Evolutionary conservation across 306 rosid species (phyloP), one percentile per base, ranked within the genome.

Genomic region (Trichosanthes truncata): DNA sequence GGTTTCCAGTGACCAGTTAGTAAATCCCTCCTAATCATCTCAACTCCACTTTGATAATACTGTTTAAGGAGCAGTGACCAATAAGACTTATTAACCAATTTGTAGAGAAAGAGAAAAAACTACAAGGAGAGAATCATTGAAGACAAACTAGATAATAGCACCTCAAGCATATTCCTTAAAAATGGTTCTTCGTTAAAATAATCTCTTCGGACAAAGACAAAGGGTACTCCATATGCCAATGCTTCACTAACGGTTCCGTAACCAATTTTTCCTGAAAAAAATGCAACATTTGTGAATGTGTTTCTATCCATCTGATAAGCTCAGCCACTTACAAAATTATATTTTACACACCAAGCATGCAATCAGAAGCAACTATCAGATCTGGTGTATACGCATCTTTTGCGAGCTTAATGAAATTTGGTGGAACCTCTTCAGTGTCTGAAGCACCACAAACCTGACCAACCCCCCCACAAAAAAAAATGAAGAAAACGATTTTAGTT

Each of bases 161-260:
- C 99, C 99, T 93, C 99, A 65, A 93, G 97, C 99, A 95, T 92
- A 91, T 90, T 95, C 88, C 99, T 91, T 87, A 95, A 84, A 87
- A 93, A 95, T 1, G 99, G 99, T 75, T 95, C 99, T 88, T 95
- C 99, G 53, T 95, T 95, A 87, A 95, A 95, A 87, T 95, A 95
- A 84, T 95, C 99, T 88, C 99, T 87, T 46, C 99, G 91, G 56
- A 95, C 99, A 84, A 95, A 95, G 77, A 91, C 97, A 91, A 95
- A 95, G n/a, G 99, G 97, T 74, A 92, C 85, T 85, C 88, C 88
- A 90, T 73, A 95, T 65, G 97, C 93, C 84, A 95, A 85, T 76
- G 99, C 93, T 87, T 95, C 99, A 77, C 98, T 95, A 74, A 84
- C 91, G 29, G 97, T 95, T 63, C 99, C 99, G 57, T 95, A 95